Percentiles rank a stretch among this genome's conserved stretches.
phyloP scores from a whole-genome alignment of 305 asterid genomes.

The Fraxinus velutina region DNA sequence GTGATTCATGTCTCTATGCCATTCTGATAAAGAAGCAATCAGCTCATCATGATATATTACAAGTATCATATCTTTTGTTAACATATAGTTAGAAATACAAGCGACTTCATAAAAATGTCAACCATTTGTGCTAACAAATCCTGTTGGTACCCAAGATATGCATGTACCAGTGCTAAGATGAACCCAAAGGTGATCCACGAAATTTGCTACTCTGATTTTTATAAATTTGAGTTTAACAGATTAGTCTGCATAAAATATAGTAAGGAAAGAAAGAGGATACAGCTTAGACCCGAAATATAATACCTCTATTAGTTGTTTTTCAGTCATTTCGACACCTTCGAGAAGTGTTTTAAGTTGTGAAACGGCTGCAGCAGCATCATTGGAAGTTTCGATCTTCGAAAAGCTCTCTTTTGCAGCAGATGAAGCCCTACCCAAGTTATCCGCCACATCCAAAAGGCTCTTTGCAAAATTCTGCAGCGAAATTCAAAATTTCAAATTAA shows the following conservation, averaged over 20 bases:
- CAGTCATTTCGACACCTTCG: slow-evolving; percentile 99
- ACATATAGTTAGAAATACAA: not conserved
- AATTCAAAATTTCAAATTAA: slow-evolving; percentile 8
- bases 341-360: slow-evolving; percentile 78
- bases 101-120: not conserved
- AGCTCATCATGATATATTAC: not conserved
- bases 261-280: slow-evolving; percentile 9
- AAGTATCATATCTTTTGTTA: not conserved
- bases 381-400: slow-evolving; percentile 59
- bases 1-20: not conserved
- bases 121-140: not conserved
- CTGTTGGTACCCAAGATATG: not conserved
- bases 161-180: not conserved
- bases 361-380: slow-evolving; percentile 66
- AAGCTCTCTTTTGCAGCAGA: slow-evolving; percentile 81
- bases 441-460: slow-evolving; percentile 79
- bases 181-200: not conserved
- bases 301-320: slow-evolving; percentile 91
- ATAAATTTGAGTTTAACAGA: not conserved
- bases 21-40: not conserved
- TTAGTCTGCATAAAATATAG: not conserved
- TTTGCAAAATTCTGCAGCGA: slow-evolving; percentile 70
- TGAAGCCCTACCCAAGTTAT: slow-evolving; percentile 90
- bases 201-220: not conserved
- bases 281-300: slow-evolving; percentile 2